Evolutionary conservation across 129 eudicot genomes (phyloP), one percentile per base, ranked within the genome.

Genomic region (Pittosporum tobira): DNA sequence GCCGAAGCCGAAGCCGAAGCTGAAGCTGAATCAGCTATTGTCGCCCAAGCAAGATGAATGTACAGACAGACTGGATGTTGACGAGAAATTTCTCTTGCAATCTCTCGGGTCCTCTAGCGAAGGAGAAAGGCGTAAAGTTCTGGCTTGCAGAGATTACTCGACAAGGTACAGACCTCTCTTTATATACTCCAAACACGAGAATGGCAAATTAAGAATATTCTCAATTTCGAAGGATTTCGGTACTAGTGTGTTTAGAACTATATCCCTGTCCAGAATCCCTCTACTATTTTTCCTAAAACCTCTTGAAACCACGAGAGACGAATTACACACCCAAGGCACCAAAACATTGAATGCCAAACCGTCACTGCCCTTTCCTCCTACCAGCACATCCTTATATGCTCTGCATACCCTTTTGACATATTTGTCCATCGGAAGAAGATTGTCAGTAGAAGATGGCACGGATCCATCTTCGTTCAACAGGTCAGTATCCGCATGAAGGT

Each of bases 311-410:
- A 85, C 84, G 22, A 89, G 93, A 6, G 97, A 77, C 12, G 93
- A 38, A 63, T 89, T 89, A 72, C 93, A 89, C 20, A 84, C 77
- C 94, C 91, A 84, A 44, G 95, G 97, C 37, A 69, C 93, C 24
- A 71, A 59, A 56, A 88, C 82, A 13, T 74, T 72, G 56, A 74
- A 88, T 0, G 81, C 88, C 30, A 75, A 47, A 59, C 94, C 95
- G 38, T 45, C 27, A 48, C 23, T 19, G 5, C 8, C n/a, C 30
- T 71, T 63, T 66, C 71, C 86, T 66, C 71, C 86, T 66, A 85
- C 51, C 59, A 90, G 22, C 69, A 74, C 85, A 66, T 82, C 76
- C 62, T 73, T 80, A 69, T 85, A 85, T 40, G 95, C 81, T 45
- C 53, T 64, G 67, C 78, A 71, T 3, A 90, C 93, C 27, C 58